Percentiles rank a stretch among this genome's conserved stretches.
Conservation (phyloP, 2,329 filamentous ascomycete genomes). For the Cercospora brassicicola region DNA sequence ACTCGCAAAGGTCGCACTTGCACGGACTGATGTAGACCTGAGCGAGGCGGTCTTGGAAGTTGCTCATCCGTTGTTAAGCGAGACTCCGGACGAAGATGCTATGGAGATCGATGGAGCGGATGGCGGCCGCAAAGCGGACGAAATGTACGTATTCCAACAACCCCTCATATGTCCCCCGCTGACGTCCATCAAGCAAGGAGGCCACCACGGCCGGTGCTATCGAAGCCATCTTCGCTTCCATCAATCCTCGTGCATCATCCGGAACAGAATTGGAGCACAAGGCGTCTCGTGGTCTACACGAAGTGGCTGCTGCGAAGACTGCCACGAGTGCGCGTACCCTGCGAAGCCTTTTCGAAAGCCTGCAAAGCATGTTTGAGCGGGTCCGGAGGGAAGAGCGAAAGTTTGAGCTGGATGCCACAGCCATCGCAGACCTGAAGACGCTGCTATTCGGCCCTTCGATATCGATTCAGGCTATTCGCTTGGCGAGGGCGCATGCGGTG, state of each 20-base stretch:
- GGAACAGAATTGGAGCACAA: conserved; percentile 21
- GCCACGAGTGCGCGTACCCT: conserved; percentile 19
- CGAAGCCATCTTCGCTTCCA: conserved; percentile 35
- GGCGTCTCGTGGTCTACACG: conserved; percentile 22
- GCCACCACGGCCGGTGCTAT: conserved; percentile 33
- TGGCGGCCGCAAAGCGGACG: conserved; percentile 25
- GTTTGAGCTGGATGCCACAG: conserved; percentile 11
- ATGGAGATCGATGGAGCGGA: conserved; percentile 66
- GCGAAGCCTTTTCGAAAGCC: conserved; percentile 31
- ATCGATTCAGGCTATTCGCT: conserved; percentile 33
- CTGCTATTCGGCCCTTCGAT: conserved; percentile 33
- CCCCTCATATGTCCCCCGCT: background rate
- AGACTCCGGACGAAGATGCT: conserved; percentile 58
- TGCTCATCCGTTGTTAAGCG: conserved; percentile 59
- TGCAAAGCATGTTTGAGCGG: conserved; percentile 22
- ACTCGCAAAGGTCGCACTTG: conserved; percentile 70
- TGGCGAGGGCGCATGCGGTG: conserved; percentile 35
- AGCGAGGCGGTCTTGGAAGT: conserved; percentile 66
- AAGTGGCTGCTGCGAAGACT: conserved; percentile 22
- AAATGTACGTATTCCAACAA: conserved; percentile 30
- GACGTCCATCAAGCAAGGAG: conserved; percentile 26
- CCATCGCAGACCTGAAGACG: conserved; percentile 24
- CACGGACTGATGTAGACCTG: conserved; percentile 68
- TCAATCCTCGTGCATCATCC: conserved; percentile 32
- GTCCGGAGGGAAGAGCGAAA: conserved; percentile 16